phyloP scores from a whole-genome alignment of 345 rosid genomes.

The Eutrema heterophyllum region DNA sequence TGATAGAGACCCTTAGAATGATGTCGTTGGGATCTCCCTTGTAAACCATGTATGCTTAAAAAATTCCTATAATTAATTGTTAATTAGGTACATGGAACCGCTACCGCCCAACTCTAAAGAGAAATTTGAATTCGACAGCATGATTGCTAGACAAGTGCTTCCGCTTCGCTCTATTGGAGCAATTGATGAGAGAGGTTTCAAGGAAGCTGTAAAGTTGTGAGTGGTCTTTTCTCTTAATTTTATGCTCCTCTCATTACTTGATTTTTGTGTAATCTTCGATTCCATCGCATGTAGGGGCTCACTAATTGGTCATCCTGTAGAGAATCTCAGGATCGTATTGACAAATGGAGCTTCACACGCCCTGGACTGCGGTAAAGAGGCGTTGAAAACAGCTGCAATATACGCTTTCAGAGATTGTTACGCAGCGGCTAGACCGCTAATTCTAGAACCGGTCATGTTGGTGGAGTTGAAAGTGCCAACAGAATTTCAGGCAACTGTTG shows the following conservation, averaged over 20 bases:
- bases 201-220: constrained; percentile 97
- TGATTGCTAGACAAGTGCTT: constrained; percentile 91
- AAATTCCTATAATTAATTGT: no score
- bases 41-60: background rate
- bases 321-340: constrained; percentile 72
- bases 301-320: constrained; percentile 92
- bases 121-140: constrained; percentile 90
- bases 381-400: constrained; percentile 92
- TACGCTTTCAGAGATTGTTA: constrained; percentile 98
- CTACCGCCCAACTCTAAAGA: constrained; percentile 54
- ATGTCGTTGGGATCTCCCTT: background rate
- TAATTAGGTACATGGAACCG: constrained; percentile 84
- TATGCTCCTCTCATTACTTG: background rate
- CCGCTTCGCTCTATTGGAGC: constrained; percentile 92
- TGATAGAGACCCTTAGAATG: background rate
- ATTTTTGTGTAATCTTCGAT: background rate
- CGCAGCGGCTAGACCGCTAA: constrained; percentile 79
- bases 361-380: constrained; percentile 96
- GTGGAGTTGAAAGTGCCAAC: constrained; percentile 95
- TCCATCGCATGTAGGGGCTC: constrained; percentile 75
- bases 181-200: constrained; percentile 96
- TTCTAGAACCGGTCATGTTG: constrained; percentile 92
- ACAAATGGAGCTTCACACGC: constrained; percentile 95
- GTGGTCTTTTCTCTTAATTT: constrained; percentile 21
- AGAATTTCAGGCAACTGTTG: constrained; percentile 93